Evolutionary conservation across 2,329 filamentous ascomycete genomes (phyloP).

Genomic region (Aureobasidium sp.): DNA sequence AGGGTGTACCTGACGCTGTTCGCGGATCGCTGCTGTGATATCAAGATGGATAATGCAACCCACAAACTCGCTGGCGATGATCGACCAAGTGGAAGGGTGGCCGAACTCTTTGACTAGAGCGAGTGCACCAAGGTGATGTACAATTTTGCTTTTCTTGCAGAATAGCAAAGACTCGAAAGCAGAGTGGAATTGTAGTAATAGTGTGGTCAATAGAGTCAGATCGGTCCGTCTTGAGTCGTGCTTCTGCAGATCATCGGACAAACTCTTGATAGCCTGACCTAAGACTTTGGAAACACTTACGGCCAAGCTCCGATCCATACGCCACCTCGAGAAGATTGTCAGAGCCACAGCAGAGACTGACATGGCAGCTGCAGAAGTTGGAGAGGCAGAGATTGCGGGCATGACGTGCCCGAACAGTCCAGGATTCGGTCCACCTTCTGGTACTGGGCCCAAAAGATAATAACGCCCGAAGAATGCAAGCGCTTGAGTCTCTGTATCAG

Average conservation of each 20-base stretch:
- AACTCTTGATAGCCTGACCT: not conserved
- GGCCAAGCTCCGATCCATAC: not conserved
- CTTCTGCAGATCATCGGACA: not conserved
- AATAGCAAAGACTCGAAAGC: not conserved
- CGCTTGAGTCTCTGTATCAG: not conserved
- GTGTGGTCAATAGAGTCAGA: not conserved
- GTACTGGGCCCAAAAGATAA: not conserved
- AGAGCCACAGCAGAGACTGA: not conserved
- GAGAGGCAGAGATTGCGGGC: not conserved
- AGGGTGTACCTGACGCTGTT: not conserved
- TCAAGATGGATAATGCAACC: not conserved
- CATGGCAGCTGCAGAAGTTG: not conserved
- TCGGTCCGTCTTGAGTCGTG: not conserved
- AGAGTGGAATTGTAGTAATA: not conserved
- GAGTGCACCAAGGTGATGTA: slow-evolving; percentile 1
- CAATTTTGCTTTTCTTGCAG: not conserved
- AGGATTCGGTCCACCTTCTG: not conserved
- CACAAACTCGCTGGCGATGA: not conserved
- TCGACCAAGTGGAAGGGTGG: not conserved
- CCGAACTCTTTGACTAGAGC: slow-evolving; percentile 1
- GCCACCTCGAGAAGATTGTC: not conserved
- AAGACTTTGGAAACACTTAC: not conserved
- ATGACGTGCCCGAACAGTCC: not conserved
- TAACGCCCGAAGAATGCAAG: not conserved
- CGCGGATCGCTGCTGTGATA: not conserved